Conservation (phyloP, 139 green algal species). For the Chlamydomonas eustigma region DNA sequence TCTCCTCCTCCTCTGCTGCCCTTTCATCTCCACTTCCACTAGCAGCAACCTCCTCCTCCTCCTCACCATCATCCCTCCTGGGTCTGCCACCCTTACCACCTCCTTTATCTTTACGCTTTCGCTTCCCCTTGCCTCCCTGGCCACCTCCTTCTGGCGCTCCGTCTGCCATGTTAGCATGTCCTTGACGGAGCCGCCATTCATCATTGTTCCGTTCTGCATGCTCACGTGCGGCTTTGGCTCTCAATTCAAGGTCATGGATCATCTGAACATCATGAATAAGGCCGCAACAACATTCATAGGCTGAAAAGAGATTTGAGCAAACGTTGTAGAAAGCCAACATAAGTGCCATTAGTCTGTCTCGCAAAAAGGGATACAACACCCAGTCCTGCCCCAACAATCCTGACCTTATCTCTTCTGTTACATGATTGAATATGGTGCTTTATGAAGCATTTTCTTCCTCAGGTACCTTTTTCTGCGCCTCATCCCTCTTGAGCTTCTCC, state of each 20-base stretch:
- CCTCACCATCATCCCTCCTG: neutral
- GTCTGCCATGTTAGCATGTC: neutral
- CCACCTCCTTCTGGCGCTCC: neutral
- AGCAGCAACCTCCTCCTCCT: slow-evolving; percentile 2
- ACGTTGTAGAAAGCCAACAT: neutral
- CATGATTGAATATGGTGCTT: neutral
- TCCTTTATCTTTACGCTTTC: slow-evolving; percentile 1
- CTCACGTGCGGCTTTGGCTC: neutral
- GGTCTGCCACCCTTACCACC: neutral
- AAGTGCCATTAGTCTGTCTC: no score
- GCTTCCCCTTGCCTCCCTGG: neutral
- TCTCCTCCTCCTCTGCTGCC: neutral
- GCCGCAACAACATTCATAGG: neutral
- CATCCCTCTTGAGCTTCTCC: slow-evolving; percentile 1
- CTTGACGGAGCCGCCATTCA: neutral
- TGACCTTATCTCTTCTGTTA: no score
- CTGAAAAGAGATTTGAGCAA: neutral
- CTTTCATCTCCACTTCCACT: neutral
- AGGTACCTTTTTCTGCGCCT: neutral
- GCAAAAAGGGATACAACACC: no score
- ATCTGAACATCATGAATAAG: neutral
- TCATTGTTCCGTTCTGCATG: neutral
- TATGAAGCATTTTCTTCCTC: neutral
- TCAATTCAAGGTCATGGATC: neutral
- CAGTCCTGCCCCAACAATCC: no score